Base-by-base conservation (phyloP, 805 yeast genomes). In the Metschnikowia lunata region DNA sequence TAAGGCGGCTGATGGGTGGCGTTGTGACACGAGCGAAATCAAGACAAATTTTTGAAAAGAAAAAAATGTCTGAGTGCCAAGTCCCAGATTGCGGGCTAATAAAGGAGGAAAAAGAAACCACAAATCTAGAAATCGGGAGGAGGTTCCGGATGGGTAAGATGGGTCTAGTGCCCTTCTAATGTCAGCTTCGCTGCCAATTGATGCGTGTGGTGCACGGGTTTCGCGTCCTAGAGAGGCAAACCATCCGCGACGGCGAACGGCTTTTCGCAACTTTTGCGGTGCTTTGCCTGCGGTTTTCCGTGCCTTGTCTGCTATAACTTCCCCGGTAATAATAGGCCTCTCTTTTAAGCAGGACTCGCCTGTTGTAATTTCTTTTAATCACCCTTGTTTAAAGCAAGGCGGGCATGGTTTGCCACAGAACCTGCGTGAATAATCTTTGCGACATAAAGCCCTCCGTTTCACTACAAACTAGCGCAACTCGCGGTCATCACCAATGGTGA, bases 71-170 rank as follows among this genome's bases (percentile, higher is more conserved):
- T 18, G 23, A 29, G n/a, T 29, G 31, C 31, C 31, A 12, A 12
- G n/a, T 12, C n/a, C 31, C 31, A 12, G 31, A 29, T 29, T 12
- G 11, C 34, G n/a, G 34, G 34, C 13, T 31, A 31, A 42, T 27
- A 32, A 34, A 37, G 15, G 12, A 8, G 6, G 12, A 8, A 41
- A 41, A 41, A 41, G 26, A 29, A 41, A 41, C 26, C 30, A 14
- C 36, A 30, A 35, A 34, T 30, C 42, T 34, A 13, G 26, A n/a
- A 43, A 37, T 37, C 42, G 42, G 46, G 42, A 31, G 40, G 26
- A 30, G 42, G 26, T 38, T 18, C 39, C 40, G 34, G 32, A 34
- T 26, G 12, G 13, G 30, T 35, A n/a, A 12, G 15, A 13, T 29
- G 46, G 39, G 39, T 41, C 40, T 26, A 12, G 46, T 32, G 30